A percentile compares a stretch with the other conserved stretches of the same genome.
Evolutionary conservation across 129 eudicot species (phyloP).

Genomic region (Smallanthus sonchifolius): DNA sequence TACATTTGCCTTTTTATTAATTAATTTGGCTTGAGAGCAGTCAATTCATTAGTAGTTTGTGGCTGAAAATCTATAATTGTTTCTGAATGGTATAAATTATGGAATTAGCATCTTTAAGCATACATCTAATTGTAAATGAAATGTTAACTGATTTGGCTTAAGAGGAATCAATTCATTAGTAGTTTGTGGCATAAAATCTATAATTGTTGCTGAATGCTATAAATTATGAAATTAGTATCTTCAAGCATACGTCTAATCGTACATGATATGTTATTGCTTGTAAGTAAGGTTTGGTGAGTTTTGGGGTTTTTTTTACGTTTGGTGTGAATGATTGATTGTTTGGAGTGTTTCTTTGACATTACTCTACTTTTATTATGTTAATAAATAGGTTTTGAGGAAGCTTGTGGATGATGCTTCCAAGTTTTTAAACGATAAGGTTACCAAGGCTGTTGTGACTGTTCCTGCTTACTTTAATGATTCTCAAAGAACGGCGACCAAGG

Average conservation of each 20-base stretch:
- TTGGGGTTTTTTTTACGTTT: background rate
- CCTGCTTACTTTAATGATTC: slow-evolving; percentile 97
- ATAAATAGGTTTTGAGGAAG: slow-evolving; percentile 77
- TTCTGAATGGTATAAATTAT: too few relatives aligned
- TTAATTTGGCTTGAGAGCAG: too few relatives aligned
- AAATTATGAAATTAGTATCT: too few relatives aligned
- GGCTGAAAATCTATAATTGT: too few relatives aligned
- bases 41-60: too few relatives aligned
- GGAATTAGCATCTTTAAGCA: too few relatives aligned
- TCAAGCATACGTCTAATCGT: background rate
- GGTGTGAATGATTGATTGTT: background rate
- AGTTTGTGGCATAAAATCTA: too few relatives aligned
- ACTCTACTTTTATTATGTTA: background rate
- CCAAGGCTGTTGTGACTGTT: slow-evolving; percentile 92
- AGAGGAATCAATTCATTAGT: too few relatives aligned
- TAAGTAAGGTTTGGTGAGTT: slow-evolving; percentile 1
- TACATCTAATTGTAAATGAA: too few relatives aligned
- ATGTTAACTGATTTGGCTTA: too few relatives aligned
- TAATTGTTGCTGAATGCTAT: too few relatives aligned
- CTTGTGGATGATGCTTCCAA: slow-evolving; percentile 97
- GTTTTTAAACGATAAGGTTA: slow-evolving; percentile 79
- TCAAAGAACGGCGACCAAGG: slow-evolving; percentile 95
- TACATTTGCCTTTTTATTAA: too few relatives aligned
- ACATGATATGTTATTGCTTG: background rate
- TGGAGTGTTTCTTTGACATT: background rate